Evolutionary conservation across 2,329 filamentous ascomycete genomes (phyloP), one percentile per base, ranked within the genome.

Genomic region (Aspergillus felis): DNA sequence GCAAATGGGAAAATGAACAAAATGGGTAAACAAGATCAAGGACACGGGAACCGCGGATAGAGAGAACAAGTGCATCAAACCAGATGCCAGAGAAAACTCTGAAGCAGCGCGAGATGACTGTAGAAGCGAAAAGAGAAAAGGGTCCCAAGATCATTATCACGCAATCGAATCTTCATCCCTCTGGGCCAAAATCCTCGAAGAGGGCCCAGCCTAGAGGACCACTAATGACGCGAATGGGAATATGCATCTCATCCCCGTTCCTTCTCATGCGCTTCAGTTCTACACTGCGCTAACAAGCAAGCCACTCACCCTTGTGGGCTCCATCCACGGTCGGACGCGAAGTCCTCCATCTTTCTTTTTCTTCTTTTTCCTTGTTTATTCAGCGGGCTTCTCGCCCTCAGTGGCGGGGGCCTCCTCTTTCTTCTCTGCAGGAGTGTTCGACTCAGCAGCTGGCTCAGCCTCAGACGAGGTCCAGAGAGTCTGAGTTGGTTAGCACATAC

Each of bases 391-490:
- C 61, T 77, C 74, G 53, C 66, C 75, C 63, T 74, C 72, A 50
- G 68, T 65, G 52, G 73, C 68, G 42, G 75, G 70, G 46, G 74
- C 73, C 61, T 77, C 76, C 58, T 77, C 76, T 64, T 78, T 73
- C 64, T 74, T 75, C 66, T 75, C 74, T 57, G 73, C 62, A 54
- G 74, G 63, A 55, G 64, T 75, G 71, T 66, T 79, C 67, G 76
- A 76, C 74, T 77, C 78, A 63, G 84, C 82, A 67, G 88, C 81
- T 71, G 90, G 86, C 84, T 97, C 94, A 64, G 92, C 91, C 86
- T 97, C 94, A 68, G 93, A 97, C 61, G 93, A 97, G 74, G 94
- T 97, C 94, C 94, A 97, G 79, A 97, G 92, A 67, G 94, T 97
- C 92, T 97, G 68, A 56, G 51, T 50, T 46, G 12, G 64, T 78